Conservation (phyloP, 257 asterid species). For the Solanum lignicaule region DNA sequence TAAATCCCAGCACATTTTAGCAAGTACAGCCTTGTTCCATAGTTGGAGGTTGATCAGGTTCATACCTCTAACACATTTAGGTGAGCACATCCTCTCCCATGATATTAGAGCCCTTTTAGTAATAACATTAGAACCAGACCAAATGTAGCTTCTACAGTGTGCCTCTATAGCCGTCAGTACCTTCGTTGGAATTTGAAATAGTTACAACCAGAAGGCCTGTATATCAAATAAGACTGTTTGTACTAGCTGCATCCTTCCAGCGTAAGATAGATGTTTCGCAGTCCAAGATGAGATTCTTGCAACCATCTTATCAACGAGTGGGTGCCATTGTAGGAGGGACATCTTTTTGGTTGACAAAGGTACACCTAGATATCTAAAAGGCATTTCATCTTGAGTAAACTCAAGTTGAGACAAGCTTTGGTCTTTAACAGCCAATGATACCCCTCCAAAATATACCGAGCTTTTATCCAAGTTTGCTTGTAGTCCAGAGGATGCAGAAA, state of each 20-base stretch:
- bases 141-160: not conserved
- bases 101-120: too few relatives aligned
- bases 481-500: not conserved
- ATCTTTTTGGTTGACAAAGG: too few relatives aligned
- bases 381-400: not conserved
- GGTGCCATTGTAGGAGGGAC: too few relatives aligned
- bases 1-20: not conserved
- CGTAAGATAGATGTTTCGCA: not conserved
- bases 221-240: not conserved
- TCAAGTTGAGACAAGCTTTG: not conserved
- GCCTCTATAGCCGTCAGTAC: not conserved
- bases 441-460: not conserved
- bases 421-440: not conserved
- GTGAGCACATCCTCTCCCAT: too few relatives aligned
- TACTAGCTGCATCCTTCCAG: not conserved
- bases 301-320: too few relatives aligned
- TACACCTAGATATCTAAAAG: too few relatives aligned
- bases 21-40: not conserved
- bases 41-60: not conserved
- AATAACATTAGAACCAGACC: not conserved
- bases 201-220: not conserved
- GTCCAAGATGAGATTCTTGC: too few relatives aligned
- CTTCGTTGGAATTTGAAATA: not conserved
- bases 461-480: not conserved
- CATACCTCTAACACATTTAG: not conserved